Evolutionary conservation across 2,329 filamentous ascomycete species (phyloP).

Genomic region (Ophiostoma tasmaniense): DNA sequence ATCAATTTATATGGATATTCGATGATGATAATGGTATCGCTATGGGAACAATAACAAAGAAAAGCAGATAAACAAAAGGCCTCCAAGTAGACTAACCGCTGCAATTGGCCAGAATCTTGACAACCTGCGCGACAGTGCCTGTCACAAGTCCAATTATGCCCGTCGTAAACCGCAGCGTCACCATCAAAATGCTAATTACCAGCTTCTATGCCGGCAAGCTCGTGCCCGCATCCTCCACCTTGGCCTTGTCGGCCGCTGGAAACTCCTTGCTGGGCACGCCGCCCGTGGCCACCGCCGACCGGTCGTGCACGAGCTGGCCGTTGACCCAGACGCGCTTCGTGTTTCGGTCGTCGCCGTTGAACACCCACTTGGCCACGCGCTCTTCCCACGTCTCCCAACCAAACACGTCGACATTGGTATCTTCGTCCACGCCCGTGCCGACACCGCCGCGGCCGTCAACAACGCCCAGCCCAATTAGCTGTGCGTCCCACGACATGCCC

Average conservation of each 20-base stretch:
- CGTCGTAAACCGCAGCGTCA: slow-evolving; percentile 1
- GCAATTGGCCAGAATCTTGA: slow-evolving; percentile 10
- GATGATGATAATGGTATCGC: slow-evolving; percentile 2
- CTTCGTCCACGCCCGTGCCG: slow-evolving; percentile 28
- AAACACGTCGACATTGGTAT: slow-evolving; percentile 75
- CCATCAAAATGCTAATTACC: slow-evolving; percentile 7
- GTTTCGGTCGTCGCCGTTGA: slow-evolving; percentile 86
- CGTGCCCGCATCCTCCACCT: background rate
- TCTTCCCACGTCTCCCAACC: slow-evolving; percentile 88
- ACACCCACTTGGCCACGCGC: slow-evolving; percentile 86
- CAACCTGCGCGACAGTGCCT: background rate
- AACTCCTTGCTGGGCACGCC: background rate
- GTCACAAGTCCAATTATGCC: background rate
- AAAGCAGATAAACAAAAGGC: background rate
- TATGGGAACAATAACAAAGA: background rate
- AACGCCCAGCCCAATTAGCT: slow-evolving; percentile 60
- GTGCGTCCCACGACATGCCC: slow-evolving; percentile 86
- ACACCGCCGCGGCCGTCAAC: slow-evolving; percentile 36
- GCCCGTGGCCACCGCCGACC: slow-evolving; percentile 18
- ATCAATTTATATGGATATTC: background rate
- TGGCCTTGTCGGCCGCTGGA: background rate
- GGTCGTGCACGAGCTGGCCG: slow-evolving; percentile 68
- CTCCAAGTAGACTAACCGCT: slow-evolving; percentile 4
- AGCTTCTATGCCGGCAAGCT: slow-evolving; percentile 12
- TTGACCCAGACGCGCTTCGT: slow-evolving; percentile 82